Conservation (phyloP, 768 basidiomycete species). For the Collybiopsis confluens region DNA sequence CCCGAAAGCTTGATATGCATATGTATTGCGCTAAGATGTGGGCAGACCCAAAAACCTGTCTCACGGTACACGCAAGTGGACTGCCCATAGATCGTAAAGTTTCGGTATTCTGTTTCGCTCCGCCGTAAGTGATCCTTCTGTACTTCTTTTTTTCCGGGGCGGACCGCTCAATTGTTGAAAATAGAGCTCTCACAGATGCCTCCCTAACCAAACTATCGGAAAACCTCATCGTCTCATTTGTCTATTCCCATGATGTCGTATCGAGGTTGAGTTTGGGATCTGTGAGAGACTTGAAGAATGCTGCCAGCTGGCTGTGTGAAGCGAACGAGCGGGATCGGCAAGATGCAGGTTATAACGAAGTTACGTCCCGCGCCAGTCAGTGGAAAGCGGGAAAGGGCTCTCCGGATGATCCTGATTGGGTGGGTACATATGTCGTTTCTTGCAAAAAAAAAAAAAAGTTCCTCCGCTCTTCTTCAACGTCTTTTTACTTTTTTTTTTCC, state of each 20-base stretch:
- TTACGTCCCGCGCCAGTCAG: slow-evolving; percentile 43
- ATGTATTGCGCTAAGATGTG: slow-evolving; percentile 57
- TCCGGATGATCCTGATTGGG: slow-evolving; percentile 55
- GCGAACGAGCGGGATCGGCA: slow-evolving; percentile 41
- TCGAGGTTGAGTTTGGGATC: slow-evolving; percentile 75
- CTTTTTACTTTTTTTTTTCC: too few species aligned
- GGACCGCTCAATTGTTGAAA: too few species aligned
- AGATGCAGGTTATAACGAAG: slow-evolving; percentile 48
- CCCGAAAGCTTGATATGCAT: too few species aligned
- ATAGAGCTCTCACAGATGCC: slow-evolving; percentile 59
- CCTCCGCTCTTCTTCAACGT: too few species aligned
- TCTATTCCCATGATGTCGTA: slow-evolving; percentile 81
- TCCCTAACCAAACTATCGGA: slow-evolving; percentile 55
- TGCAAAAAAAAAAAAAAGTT: too few species aligned
- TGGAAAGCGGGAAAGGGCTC: slow-evolving; percentile 57
- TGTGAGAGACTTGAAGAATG: slow-evolving; percentile 70
- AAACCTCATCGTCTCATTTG: slow-evolving; percentile 69
- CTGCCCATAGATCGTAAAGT: slow-evolving; percentile 64
- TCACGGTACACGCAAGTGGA: slow-evolving; percentile 64
- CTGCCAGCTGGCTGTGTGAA: slow-evolving; percentile 77
- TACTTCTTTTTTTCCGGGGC: too few species aligned
- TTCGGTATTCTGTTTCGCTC: slow-evolving; percentile 75
- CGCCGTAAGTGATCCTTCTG: slow-evolving; percentile 53
- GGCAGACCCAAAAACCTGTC: slow-evolving; percentile 77
- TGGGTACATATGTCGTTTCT: slow-evolving; percentile 17